Conservation (phyloP, 2,329 filamentous ascomycete genomes). For the Aspergillus pseudonomiae region DNA sequence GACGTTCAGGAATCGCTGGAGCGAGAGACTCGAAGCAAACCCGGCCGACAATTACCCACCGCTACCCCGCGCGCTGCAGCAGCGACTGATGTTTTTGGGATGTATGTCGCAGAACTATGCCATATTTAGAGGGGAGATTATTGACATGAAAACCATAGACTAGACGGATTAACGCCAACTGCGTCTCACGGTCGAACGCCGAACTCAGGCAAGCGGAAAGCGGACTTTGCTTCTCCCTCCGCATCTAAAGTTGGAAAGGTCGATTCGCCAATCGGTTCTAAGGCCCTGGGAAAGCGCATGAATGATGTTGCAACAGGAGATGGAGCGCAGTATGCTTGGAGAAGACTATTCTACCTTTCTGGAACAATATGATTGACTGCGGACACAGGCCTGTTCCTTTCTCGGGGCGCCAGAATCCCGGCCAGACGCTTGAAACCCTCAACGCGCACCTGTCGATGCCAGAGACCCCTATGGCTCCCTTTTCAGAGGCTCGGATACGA, state of each 20-base stretch:
- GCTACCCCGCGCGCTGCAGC: conserved; percentile 62
- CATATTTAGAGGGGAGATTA: no score
- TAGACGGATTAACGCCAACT: conserved; percentile 70
- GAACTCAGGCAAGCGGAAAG: conserved; percentile 56
- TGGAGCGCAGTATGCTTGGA: conserved; percentile 41
- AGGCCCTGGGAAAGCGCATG: conserved; percentile 39
- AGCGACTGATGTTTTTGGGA: conserved; percentile 77
- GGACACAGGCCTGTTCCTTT: conserved; percentile 64
- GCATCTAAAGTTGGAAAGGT: conserved; percentile 47
- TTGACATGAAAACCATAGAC: conserved; percentile 39
- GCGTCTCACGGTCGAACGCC: conserved; percentile 51
- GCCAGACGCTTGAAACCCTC: conserved; percentile 80
- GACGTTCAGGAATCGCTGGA: conserved; percentile 84
- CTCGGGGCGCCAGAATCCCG: conserved; percentile 73
- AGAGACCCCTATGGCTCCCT: conserved; percentile 72
- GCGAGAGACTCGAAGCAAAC: conserved; percentile 69
- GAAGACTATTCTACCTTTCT: neutral
- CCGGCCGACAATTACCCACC: conserved; percentile 57
- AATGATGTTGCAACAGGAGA: conserved; percentile 34
- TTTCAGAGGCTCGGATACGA: conserved; percentile 76
- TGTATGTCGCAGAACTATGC: conserved; percentile 56
- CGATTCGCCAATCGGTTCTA: conserved; percentile 54
- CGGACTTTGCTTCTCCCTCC: conserved; percentile 52
- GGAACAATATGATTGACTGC: conserved; percentile 16
- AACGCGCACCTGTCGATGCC: conserved; percentile 72